Percentiles rank a stretch among this genome's conserved stretches.
Evolutionary conservation across 257 asterid genomes (phyloP).

Genomic region (Solanum bulbocastanum): DNA sequence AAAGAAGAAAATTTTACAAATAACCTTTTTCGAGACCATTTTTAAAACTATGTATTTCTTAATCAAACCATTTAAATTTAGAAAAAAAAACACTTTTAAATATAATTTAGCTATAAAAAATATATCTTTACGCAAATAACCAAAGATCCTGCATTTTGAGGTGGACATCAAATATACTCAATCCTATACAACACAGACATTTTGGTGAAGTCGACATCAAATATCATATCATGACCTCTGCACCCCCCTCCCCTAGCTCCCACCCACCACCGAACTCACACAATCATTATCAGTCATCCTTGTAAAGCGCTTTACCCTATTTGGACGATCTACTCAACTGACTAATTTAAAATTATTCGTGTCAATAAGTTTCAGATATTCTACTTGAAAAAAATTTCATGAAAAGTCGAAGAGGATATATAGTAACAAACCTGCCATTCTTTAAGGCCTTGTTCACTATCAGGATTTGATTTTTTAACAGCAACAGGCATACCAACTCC

Average conservation of each 20-base stretch:
- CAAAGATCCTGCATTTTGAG: not conserved
- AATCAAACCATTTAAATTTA: no score
- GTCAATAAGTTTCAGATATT: not conserved
- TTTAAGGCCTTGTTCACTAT: conserved; percentile 77
- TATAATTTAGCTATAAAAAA: no score
- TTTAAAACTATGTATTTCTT: not conserved
- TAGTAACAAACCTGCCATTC: conserved; percentile 66
- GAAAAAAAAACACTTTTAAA: no score
- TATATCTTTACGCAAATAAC: no score
- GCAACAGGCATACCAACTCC: conserved; percentile 85
- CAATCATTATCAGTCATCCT: not conserved
- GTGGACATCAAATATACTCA: not conserved
- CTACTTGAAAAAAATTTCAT: not conserved
- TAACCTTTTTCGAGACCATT: not conserved
- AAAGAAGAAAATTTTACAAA: no score
- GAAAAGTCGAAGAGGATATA: not conserved
- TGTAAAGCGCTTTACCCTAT: not conserved
- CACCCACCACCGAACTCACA: not conserved
- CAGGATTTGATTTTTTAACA: conserved; percentile 74
- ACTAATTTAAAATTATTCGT: not conserved
- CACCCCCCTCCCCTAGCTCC: no score
- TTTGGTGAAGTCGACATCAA: no score
- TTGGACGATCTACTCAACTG: not conserved
- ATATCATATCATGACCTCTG: no score
- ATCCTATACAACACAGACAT: no score